phyloP scores from a whole-genome alignment of 2,329 filamentous ascomycete species.

The Penicillium sp. region DNA sequence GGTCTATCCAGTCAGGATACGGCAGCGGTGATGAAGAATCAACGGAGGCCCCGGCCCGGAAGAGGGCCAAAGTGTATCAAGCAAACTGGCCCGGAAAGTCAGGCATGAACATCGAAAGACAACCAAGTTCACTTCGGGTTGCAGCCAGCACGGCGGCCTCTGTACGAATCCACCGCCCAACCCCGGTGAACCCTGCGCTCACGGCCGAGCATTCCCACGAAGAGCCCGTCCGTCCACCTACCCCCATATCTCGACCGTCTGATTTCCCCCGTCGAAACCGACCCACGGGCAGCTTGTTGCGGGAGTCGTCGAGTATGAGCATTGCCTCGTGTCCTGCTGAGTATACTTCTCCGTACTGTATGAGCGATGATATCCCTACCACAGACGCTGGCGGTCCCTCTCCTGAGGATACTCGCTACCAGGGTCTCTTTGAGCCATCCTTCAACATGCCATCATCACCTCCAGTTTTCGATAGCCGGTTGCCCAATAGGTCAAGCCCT shows the following conservation, averaged over 20 bases:
- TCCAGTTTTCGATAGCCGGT: slow-evolving; percentile 60
- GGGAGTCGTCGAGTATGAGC: slow-evolving; percentile 52
- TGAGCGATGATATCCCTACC: slow-evolving; percentile 28
- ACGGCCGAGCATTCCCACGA: slow-evolving; percentile 30
- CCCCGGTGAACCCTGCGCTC: slow-evolving; percentile 40
- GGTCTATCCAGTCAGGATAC: slow-evolving; percentile 49
- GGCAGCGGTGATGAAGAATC: slow-evolving; percentile 65
- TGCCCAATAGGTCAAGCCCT: slow-evolving; percentile 70
- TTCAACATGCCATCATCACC: slow-evolving; percentile 83
- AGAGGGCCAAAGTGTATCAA: slow-evolving; percentile 69
- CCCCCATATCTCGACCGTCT: slow-evolving; percentile 34
- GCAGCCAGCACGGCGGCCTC: slow-evolving; percentile 84
- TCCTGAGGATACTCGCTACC: slow-evolving; percentile 44
- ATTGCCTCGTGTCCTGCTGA: slow-evolving; percentile 25
- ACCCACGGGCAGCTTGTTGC: slow-evolving; percentile 47
- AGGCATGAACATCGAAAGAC: slow-evolving; percentile 58
- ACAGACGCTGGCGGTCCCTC: slow-evolving; percentile 43
- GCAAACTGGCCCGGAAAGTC: slow-evolving; percentile 62
- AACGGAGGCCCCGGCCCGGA: slow-evolving; percentile 54
- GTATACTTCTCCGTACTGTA: slow-evolving; percentile 37
- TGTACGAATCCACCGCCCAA: slow-evolving; percentile 71
- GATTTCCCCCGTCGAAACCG: slow-evolving; percentile 27
- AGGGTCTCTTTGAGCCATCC: slow-evolving; percentile 55
- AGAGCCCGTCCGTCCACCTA: slow-evolving; percentile 41
- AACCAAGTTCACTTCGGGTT: slow-evolving; percentile 74